Evolutionary conservation across 2,329 filamentous ascomycete species (phyloP).

Genomic region (Fusarium marasasianum): DNA sequence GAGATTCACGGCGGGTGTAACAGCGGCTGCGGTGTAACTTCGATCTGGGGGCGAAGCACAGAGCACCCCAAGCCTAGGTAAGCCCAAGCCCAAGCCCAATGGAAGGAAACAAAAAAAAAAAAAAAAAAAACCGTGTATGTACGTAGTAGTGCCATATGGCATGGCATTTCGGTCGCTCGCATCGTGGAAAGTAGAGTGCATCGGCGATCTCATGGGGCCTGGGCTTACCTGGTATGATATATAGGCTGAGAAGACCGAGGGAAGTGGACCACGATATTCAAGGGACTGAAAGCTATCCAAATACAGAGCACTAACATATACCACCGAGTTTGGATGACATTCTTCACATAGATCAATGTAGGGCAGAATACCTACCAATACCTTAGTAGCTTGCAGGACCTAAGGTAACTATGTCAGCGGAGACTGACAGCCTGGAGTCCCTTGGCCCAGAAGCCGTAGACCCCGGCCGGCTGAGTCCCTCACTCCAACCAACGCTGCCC

Average conservation of each 20-base stretch:
- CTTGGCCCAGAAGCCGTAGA: constrained; percentile 12
- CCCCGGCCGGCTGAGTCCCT: not conserved
- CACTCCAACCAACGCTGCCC: not conserved
- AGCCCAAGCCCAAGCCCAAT: not conserved
- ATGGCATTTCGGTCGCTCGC: not conserved
- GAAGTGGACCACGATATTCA: not conserved
- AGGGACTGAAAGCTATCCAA: not conserved
- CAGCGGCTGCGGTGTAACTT: constrained; percentile 33
- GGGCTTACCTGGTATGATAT: constrained; percentile 12
- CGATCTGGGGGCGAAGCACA: constrained; percentile 15
- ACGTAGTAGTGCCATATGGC: not conserved
- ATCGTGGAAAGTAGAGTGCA: not conserved
- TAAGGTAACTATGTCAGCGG: constrained; percentile 3
- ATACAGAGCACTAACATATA: not conserved
- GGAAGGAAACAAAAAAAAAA: not conserved
- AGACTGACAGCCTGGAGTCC: constrained; percentile 10
- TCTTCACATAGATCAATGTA: not conserved
- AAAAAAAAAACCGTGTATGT: not conserved
- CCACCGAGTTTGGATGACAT: not conserved
- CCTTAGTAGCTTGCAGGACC: not conserved
- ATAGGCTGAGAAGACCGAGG: not conserved
- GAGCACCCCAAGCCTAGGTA: not conserved
- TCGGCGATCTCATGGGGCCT: constrained; percentile 14
- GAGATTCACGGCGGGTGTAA: constrained; percentile 33
- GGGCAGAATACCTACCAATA: not conserved